phyloP scores from a whole-genome alignment of 148 eudicot species.

The Pouteria glomerata region DNA sequence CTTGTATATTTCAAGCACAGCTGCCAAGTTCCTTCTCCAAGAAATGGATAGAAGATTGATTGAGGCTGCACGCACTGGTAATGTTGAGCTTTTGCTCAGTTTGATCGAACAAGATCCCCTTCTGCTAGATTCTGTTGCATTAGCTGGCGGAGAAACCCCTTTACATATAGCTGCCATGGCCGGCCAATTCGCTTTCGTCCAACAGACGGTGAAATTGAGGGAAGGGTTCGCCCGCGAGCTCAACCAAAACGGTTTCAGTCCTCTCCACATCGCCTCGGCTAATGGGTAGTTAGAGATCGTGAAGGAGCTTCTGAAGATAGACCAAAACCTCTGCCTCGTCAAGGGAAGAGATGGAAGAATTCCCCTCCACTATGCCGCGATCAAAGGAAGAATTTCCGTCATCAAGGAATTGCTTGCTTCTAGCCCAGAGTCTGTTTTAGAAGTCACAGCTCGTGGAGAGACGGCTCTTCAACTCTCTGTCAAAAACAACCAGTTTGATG shows the following conservation, averaged over 20 bases:
- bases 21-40: no score
- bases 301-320: constrained; percentile 36
- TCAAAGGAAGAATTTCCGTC: constrained; percentile 34
- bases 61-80: no score
- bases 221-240: no score
- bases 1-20: no score
- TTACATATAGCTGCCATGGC: not conserved
- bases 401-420: constrained; percentile 26
- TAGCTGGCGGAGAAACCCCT: not conserved
- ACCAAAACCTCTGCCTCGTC: constrained; percentile 19
- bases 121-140: not conserved
- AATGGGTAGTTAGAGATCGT: constrained; percentile 35
- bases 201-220: no score
- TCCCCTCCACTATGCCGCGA: constrained; percentile 44
- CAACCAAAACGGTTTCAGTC: not conserved
- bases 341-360: constrained; percentile 36
- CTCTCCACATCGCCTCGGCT: constrained; percentile 8
- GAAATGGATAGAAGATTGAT: no score
- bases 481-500: constrained; percentile 31
- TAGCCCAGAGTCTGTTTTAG: constrained; percentile 26
- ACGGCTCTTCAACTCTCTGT: constrained; percentile 58
- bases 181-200: no score
- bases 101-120: not conserved
- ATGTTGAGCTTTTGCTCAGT: no score
- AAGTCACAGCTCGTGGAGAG: constrained; percentile 41